Percentiles rank a stretch among this genome's conserved stretches.
Conservation (phyloP, 2,329 filamentous ascomycete species). For the Ascomycota sp. region DNA sequence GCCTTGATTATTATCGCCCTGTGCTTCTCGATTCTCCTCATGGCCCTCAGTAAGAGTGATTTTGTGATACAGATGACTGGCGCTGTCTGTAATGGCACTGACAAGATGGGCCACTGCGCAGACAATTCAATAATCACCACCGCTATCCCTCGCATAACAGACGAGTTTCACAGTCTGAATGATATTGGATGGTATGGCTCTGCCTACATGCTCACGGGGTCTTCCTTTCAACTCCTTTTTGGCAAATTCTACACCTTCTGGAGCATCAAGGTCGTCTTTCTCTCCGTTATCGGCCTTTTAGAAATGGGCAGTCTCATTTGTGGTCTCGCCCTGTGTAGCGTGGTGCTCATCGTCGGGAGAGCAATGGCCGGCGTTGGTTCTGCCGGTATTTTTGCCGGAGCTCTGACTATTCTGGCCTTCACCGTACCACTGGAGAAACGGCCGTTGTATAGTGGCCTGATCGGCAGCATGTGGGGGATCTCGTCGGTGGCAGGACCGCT, state of each 20-base stretch:
- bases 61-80: neutral
- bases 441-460: slow-evolving; percentile 23
- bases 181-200: slow-evolving; percentile 34
- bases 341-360: slow-evolving; percentile 29
- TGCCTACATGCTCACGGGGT: slow-evolving; percentile 26
- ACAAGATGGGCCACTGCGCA: neutral
- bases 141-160: slow-evolving; percentile 29
- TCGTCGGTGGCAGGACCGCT: slow-evolving; percentile 29
- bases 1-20: slow-evolving; percentile 21
- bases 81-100: neutral
- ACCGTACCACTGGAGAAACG: slow-evolving; percentile 32
- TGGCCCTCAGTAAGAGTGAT: slow-evolving; percentile 19
- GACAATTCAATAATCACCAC: slow-evolving; percentile 32
- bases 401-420: slow-evolving; percentile 22
- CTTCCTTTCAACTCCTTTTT: slow-evolving; percentile 27
- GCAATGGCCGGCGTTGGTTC: slow-evolving; percentile 29
- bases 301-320: slow-evolving; percentile 23
- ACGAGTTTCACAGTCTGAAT: slow-evolving; percentile 20
- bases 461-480: slow-evolving; percentile 35
- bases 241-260: slow-evolving; percentile 29
- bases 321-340: slow-evolving; percentile 23
- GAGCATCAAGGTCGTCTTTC: slow-evolving; percentile 24
- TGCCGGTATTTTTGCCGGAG: slow-evolving; percentile 28
- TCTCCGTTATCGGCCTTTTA: slow-evolving; percentile 21
- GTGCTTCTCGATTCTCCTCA: slow-evolving; percentile 34